These are phyloP conservation scores for Geranomyces variabilis DNA, from an alignment of 192 early-diverging fungal genomes.

Conservation along the genomic window DNA sequence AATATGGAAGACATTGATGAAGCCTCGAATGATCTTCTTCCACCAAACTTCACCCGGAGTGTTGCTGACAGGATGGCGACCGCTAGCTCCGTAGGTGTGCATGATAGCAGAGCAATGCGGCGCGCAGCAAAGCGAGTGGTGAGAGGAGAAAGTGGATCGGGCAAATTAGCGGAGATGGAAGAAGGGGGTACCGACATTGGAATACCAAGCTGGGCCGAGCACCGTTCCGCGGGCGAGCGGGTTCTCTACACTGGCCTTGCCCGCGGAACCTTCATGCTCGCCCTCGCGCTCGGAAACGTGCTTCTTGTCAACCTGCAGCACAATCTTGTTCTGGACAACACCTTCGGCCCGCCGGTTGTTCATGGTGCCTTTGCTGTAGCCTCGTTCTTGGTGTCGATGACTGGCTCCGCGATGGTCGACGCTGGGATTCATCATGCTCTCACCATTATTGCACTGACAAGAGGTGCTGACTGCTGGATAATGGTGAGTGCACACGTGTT, in stretches of 20 bases:
- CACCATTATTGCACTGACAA: constrained; percentile 12
- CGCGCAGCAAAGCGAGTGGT: not conserved
- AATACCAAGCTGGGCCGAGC: constrained; percentile 11
- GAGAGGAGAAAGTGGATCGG: not conserved
- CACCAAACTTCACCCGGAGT: not conserved
- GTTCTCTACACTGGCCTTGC: not conserved
- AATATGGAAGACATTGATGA: not conserved
- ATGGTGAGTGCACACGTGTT: not conserved
- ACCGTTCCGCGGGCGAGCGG: constrained; percentile 5
- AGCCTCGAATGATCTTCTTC: not conserved
- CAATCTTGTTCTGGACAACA: not conserved
- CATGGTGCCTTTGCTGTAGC: constrained; percentile 6
- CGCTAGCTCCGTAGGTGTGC: not conserved
- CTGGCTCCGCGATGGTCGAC: not conserved
- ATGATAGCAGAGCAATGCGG: not conserved
- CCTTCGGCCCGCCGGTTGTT: not conserved
- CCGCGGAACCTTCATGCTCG: not conserved
- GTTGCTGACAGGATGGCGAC: not conserved
- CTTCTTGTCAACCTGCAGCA: not conserved
- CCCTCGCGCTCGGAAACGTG: not conserved
- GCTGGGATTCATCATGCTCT: constrained; percentile 18
- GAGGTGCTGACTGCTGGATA: constrained; percentile 25
- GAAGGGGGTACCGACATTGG: constrained; percentile 2
- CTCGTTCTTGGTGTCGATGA: not conserved
- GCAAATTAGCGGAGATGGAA: not conserved